A percentile compares a stretch with the other conserved stretches of the same genome.
These are phyloP conservation scores for Herpotrichia juniperi DNA, from an alignment of 2,329 filamentous ascomycete genomes.

Conservation along the genomic window DNA sequence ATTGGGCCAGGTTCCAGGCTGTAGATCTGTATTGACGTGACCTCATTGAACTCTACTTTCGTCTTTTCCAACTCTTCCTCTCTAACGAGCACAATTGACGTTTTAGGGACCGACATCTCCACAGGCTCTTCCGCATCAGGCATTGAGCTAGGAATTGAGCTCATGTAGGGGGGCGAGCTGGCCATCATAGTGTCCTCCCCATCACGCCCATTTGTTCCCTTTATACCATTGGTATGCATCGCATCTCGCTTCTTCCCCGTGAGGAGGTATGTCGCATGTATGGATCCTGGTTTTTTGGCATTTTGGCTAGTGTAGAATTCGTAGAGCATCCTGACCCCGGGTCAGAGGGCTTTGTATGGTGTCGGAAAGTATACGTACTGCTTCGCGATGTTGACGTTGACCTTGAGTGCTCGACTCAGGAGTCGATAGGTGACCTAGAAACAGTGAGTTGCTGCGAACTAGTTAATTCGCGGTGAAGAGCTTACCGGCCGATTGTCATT, in stretches of 20 bases:
- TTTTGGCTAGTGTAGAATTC: slow-evolving; percentile 85
- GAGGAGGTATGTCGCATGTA: slow-evolving; percentile 94
- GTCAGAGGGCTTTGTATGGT: slow-evolving; percentile 23
- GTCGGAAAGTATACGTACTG: slow-evolving; percentile 62
- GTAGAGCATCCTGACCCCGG: slow-evolving; percentile 72
- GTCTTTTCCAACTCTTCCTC: slow-evolving; percentile 76
- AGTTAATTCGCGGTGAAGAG: slow-evolving; percentile 5
- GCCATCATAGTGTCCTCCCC: slow-evolving; percentile 72
- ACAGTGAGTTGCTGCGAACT: slow-evolving; percentile 14
- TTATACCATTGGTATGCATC: slow-evolving; percentile 44
- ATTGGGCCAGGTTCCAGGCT: no score
- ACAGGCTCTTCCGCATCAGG: slow-evolving; percentile 52
- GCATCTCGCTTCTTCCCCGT: slow-evolving; percentile 66
- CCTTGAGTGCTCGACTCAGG: slow-evolving; percentile 79
- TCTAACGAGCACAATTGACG: slow-evolving; percentile 69
- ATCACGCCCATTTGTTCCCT: slow-evolving; percentile 48
- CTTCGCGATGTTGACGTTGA: slow-evolving; percentile 88
- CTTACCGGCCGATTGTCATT: slow-evolving; percentile 75
- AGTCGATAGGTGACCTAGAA: slow-evolving; percentile 82
- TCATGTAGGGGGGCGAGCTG: slow-evolving; percentile 70
- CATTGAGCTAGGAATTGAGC: slow-evolving; percentile 70
- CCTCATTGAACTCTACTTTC: slow-evolving; percentile 65
- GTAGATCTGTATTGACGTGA: no score
- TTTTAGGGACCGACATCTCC: slow-evolving; percentile 60
- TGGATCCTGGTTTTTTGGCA: slow-evolving; percentile 70